Evolutionary conservation across 768 basidiomycete species (phyloP), one percentile per base, ranked within the genome.

Genomic region (Calocera cornea): DNA sequence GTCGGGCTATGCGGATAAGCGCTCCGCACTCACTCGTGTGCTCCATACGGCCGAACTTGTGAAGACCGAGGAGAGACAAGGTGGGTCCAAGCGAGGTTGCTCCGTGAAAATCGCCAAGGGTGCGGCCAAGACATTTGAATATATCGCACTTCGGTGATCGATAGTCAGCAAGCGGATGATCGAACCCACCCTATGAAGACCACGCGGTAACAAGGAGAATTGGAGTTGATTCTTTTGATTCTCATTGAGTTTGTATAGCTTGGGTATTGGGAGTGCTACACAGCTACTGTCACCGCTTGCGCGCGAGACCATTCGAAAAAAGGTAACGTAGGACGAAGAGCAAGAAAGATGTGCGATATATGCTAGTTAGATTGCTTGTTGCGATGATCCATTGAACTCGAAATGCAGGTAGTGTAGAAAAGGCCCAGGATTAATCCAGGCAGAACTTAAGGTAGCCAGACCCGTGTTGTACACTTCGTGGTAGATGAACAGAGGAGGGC

Each of bases 381-480:
- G 54, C 19, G 31, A 33, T 60, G 31, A 60, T 10, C 54, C 11
- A 33, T 60, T 60, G 27, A 60, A 60, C 54, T 60, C 8, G 54
- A 60, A 60, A 60, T 60, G 54, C 27, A 33, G 54, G 14, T 60
- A 60, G 10, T 8, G 31, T 60, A 60, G 31, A 60, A 22, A 60
- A 60, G 10, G 19, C 7, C 27, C 7, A 22, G 31, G 54, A 60
- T 60, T 60, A 60, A 60, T 60, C 31, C 54, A 60, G 24, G 54
- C 31, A 11, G 54, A 60, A 60, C 14, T 27, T 60, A 60, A 60
- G 31, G 54, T 60, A 60, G 54, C 27, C 54, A 60, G 27, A 60
- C 54, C 54, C 27, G 14, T 60, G 54, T 60, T 60, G 31, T 60
- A 60, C 54, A 60, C 54, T 60, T 27, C 54, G 54, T 60, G 24